Evolutionary conservation across 2,329 filamentous ascomycete genomes (phyloP).

Genomic region (Hyphodiscus sp.): DNA sequence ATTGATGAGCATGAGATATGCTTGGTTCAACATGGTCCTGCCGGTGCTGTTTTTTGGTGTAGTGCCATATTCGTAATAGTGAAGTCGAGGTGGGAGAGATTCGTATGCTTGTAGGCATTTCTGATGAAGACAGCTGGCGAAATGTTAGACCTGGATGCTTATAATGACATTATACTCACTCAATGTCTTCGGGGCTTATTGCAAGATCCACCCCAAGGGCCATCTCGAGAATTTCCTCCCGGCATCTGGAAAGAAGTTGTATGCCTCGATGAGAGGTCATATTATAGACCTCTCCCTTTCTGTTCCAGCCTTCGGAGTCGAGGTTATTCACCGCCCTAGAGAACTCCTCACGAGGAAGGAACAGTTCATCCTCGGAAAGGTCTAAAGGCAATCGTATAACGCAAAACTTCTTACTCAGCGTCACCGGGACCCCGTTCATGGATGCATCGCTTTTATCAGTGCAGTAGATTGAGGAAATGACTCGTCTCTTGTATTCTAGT

Average conservation of each 20-base stretch:
- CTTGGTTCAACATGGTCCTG: slow-evolving; percentile 15
- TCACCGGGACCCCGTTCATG: slow-evolving; percentile 23
- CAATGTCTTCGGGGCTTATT: slow-evolving; percentile 17
- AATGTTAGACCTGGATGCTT: slow-evolving; percentile 1
- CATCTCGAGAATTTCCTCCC: slow-evolving; percentile 27
- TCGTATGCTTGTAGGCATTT: slow-evolving; percentile 16
- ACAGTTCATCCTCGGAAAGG: slow-evolving; percentile 20
- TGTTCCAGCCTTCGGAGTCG: slow-evolving; percentile 24
- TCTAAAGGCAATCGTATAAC: slow-evolving; percentile 21
- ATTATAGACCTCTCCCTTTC: slow-evolving; percentile 11
- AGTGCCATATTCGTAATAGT: slow-evolving; percentile 17
- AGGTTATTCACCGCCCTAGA: slow-evolving; percentile 11
- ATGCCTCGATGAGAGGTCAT: slow-evolving; percentile 16
- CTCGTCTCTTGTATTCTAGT: slow-evolving; percentile 23
- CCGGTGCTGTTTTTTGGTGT: slow-evolving; percentile 17
- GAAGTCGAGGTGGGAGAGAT: slow-evolving; percentile 16
- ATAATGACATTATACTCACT: slow-evolving; percentile 8
- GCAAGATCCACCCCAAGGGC: slow-evolving; percentile 23
- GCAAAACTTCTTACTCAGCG: slow-evolving; percentile 22
- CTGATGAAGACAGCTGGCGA: slow-evolving; percentile 16
- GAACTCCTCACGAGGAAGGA: slow-evolving; percentile 17
- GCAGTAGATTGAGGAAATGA: slow-evolving; percentile 21
- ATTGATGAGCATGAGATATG: slow-evolving; percentile 16
- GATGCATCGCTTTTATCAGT: slow-evolving; percentile 23
- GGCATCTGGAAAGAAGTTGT: slow-evolving; percentile 14